Conservation (phyloP, 2,329 filamentous ascomycete genomes). For the Calonectria fujianensis region DNA sequence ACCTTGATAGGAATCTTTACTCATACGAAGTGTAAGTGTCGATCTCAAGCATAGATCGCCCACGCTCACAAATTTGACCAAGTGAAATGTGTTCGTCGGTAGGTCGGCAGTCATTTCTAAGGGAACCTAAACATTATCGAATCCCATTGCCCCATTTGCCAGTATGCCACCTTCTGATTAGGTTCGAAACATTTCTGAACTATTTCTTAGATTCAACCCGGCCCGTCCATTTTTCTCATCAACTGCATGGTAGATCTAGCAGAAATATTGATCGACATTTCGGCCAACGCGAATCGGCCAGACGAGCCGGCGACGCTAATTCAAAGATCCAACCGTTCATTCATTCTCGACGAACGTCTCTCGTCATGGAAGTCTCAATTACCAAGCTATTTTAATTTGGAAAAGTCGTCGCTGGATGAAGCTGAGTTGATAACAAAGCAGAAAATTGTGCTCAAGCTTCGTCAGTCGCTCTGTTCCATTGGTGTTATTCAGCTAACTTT, state of each 20-base stretch:
- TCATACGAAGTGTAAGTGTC: slow-evolving; percentile 29
- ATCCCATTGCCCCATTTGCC: slow-evolving; percentile 27
- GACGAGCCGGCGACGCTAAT: slow-evolving; percentile 26
- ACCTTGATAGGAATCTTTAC: slow-evolving; percentile 31
- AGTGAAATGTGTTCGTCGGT: slow-evolving; percentile 41
- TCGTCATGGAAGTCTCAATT: slow-evolving; percentile 23
- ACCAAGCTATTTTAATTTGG: slow-evolving; percentile 5
- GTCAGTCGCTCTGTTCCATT: slow-evolving; percentile 3
- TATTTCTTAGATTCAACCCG: background rate
- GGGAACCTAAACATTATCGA: slow-evolving; percentile 24
- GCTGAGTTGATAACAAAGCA: slow-evolving; percentile 40
- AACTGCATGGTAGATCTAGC: slow-evolving; percentile 39
- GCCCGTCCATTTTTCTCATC: slow-evolving; percentile 26
- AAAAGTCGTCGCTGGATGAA: slow-evolving; percentile 30
- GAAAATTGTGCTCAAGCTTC: slow-evolving; percentile 37
- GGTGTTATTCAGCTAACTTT: background rate
- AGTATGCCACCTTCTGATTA: background rate
- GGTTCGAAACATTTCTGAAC: background rate
- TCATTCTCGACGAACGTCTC: slow-evolving; percentile 31
- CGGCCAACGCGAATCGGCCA: slow-evolving; percentile 26
- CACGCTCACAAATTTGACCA: background rate
- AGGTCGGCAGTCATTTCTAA: slow-evolving; percentile 33
- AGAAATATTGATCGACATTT: slow-evolving; percentile 31
- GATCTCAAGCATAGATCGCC: too few species aligned
- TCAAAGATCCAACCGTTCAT: slow-evolving; percentile 14